Conservation (phyloP, 2,329 filamentous ascomycete genomes). For the Trichoderma asperellum region DNA sequence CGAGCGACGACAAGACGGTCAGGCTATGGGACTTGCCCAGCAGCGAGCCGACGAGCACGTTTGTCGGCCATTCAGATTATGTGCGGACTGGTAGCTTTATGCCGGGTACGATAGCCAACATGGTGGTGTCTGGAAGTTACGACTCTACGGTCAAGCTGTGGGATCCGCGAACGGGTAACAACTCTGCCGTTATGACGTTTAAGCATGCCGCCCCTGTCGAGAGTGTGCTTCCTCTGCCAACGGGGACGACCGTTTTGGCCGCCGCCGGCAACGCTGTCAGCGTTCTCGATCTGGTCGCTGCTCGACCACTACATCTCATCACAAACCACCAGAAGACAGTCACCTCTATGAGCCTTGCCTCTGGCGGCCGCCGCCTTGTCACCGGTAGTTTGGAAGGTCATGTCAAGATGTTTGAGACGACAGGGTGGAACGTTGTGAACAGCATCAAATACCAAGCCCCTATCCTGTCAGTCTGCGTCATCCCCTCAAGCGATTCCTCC, state of each 20-base stretch:
- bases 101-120: constrained; percentile 70
- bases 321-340: constrained; percentile 98
- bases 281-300: constrained; percentile 90
- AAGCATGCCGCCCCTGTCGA: constrained; percentile 92
- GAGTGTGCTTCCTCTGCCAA: constrained; percentile 81
- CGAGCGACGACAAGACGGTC: constrained; percentile 90
- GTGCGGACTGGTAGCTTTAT: constrained; percentile 87
- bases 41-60: constrained; percentile 74
- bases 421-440: constrained; percentile 93
- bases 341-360: constrained; percentile 81
- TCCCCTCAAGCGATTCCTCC: constrained; percentile 48
- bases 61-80: constrained; percentile 89
- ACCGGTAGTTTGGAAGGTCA: constrained; percentile 92
- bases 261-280: constrained; percentile 85
- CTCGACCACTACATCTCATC: constrained; percentile 82
- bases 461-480: constrained; percentile 80
- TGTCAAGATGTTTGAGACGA: constrained; percentile 95
- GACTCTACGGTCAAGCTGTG: constrained; percentile 91
- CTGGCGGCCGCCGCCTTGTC: constrained; percentile 77
- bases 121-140: constrained; percentile 90
- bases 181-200: constrained; percentile 81
- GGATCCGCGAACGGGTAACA: constrained; percentile 78
- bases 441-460: constrained; percentile 92
- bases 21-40: constrained; percentile 91
- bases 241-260: constrained; percentile 83